A percentile compares a stretch with the other conserved stretches of the same genome.
These are phyloP conservation scores for Moricandia arvensis DNA, from an alignment of 345 rosid genomes.

Conservation along the genomic window DNA sequence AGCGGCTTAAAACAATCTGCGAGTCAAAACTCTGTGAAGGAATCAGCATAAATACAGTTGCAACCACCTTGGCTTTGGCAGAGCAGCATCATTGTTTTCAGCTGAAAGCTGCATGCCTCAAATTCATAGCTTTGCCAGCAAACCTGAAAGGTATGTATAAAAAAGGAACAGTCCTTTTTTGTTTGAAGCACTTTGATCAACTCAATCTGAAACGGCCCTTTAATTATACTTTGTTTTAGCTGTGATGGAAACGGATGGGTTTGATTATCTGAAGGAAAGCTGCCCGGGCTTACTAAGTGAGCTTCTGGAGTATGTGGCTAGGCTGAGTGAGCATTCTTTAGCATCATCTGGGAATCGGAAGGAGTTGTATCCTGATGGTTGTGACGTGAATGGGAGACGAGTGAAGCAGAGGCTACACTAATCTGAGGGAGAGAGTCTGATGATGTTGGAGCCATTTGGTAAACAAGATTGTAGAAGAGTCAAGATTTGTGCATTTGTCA, in stretches of 20 bases:
- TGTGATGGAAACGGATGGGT: slow-evolving; percentile 83
- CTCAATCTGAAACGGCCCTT: background rate
- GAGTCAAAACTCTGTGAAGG: slow-evolving; percentile 69
- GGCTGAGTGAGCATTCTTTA: slow-evolving; percentile 53
- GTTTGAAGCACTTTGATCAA: background rate
- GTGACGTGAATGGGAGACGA: slow-evolving; percentile 25
- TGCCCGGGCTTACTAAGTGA: slow-evolving; percentile 60
- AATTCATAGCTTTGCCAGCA: slow-evolving; percentile 56
- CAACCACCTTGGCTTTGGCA: slow-evolving; percentile 77
- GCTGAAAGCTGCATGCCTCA: slow-evolving; percentile 71
- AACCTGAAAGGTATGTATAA: slow-evolving; percentile 53
- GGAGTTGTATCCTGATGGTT: slow-evolving; percentile 48
- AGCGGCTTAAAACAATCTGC: slow-evolving; percentile 67
- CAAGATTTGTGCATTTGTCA: slow-evolving; percentile 34
- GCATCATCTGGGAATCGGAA: slow-evolving; percentile 44
- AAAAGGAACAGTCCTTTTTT: background rate
- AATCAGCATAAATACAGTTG: slow-evolving; percentile 69
- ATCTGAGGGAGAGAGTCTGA: no score
- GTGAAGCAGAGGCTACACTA: no score
- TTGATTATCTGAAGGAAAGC: slow-evolving; percentile 58
- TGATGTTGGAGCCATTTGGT: slow-evolving; percentile 7
- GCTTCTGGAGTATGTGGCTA: slow-evolving; percentile 56
- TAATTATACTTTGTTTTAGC: slow-evolving; percentile 36
- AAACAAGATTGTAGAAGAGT: slow-evolving; percentile 30
- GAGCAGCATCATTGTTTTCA: slow-evolving; percentile 79